phyloP scores from a whole-genome alignment of 352 stramenopile species.

The Ophiocytium majus region DNA sequence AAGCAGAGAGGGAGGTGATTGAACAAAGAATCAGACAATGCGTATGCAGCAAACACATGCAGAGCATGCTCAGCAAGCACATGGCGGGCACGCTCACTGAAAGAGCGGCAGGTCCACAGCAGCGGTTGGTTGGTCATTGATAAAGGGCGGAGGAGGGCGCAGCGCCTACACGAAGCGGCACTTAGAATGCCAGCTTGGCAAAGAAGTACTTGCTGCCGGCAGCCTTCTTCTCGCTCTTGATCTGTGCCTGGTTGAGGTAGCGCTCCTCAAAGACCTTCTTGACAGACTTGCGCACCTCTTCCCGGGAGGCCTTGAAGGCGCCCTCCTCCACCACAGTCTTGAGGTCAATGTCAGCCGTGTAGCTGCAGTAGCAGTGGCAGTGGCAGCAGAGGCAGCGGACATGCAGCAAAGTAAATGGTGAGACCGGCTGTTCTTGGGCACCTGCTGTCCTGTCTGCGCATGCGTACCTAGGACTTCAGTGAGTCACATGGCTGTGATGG shows the following conservation, averaged over 20 bases:
- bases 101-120: background rate
- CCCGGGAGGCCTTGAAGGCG: constrained; percentile 65
- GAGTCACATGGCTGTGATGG: no score
- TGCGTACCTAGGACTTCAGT: no score
- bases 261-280: constrained; percentile 99
- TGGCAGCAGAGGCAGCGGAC: no score
- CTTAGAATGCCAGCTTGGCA: constrained; percentile 52
- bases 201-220: constrained; percentile 57
- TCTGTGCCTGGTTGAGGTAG: constrained; percentile 55
- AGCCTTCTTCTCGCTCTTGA: constrained; percentile 56
- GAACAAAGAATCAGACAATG: no score
- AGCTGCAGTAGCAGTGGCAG: no score
- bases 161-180: background rate
- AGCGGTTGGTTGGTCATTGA: background rate
- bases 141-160: background rate
- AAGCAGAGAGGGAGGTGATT: no score
- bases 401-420: no score
- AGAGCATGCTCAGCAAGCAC: no score
- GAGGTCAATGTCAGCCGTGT: constrained; percentile 97
- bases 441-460: no score
- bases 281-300: constrained; percentile 82
- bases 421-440: no score
- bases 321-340: constrained; percentile 92
- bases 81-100: no score
- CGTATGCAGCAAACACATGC: no score